Percentiles rank a stretch among this genome's conserved stretches.
Evolutionary conservation across 495 filamentous ascomycete genomes (phyloP).

Genomic region (Parathielavia hyrcaniae): DNA sequence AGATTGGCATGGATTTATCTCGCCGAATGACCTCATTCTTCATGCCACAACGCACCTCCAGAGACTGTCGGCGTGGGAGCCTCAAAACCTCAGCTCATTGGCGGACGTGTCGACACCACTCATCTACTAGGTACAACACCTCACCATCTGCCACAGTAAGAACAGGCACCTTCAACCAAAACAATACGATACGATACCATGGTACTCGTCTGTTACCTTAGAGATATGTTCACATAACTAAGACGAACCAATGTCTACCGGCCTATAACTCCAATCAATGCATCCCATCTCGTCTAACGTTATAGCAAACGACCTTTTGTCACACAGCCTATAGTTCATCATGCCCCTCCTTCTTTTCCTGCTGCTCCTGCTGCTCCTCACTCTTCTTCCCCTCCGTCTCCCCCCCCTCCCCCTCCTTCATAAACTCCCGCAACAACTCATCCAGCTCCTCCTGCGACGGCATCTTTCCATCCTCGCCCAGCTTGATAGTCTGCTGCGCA

Average conservation of each 20-base stretch:
- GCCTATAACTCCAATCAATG: conserved; percentile 3
- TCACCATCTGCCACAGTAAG: no score
- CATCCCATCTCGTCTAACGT: neutral
- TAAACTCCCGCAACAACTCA: conserved; percentile 44
- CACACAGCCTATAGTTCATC: conserved; percentile 43
- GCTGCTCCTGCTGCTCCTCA: conserved; percentile 5
- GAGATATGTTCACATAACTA: neutral
- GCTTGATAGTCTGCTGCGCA: conserved; percentile 33
- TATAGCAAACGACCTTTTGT: no score
- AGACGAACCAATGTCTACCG: neutral
- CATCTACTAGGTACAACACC: no score
- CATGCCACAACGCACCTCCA: no score
- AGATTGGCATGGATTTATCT: no score
- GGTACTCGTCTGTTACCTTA: no score
- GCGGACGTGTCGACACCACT: no score
- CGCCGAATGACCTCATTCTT: conserved; percentile 9
- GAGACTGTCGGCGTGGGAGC: no score
- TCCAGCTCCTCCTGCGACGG: conserved; percentile 43
- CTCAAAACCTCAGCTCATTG: no score
- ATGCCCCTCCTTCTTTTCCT: conserved; percentile 32
- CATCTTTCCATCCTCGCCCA: conserved; percentile 37
- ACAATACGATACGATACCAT: no score
- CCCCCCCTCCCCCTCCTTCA: conserved; percentile 30
- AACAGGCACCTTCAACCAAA: no score
- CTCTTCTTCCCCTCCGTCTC: conserved; percentile 31